phyloP scores from a whole-genome alignment of 2,329 filamentous ascomycete genomes.

The Tolypocladium amazonense region DNA sequence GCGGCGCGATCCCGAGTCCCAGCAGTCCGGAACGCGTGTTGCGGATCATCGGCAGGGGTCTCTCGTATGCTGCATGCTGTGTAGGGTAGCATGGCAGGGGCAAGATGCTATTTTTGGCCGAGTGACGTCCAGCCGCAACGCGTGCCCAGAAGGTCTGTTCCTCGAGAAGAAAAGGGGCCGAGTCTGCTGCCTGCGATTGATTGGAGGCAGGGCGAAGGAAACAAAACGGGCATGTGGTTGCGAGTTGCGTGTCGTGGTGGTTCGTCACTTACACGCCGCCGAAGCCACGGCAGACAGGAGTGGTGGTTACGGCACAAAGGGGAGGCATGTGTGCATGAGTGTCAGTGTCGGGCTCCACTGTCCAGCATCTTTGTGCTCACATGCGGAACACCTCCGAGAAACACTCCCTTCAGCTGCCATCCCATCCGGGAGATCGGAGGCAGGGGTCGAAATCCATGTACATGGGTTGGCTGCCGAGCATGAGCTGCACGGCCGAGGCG shows the following conservation, averaged over 20 bases:
- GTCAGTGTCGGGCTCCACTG: background rate
- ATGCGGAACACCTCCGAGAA: background rate
- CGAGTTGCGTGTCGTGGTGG: background rate
- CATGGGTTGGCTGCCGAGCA: background rate
- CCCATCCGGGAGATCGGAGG: background rate
- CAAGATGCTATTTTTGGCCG: background rate
- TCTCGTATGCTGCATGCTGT: no score
- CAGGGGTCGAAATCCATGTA: background rate
- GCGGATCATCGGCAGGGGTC: background rate
- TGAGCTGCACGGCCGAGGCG: background rate
- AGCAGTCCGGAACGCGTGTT: background rate
- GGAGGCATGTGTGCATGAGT: no score
- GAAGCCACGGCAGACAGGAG: background rate
- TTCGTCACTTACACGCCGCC: background rate
- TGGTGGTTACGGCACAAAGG: background rate
- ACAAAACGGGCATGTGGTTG: background rate
- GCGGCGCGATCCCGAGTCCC: background rate
- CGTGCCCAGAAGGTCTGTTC: background rate
- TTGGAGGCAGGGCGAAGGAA: background rate
- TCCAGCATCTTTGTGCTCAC: background rate
- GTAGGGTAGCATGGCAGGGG: background rate
- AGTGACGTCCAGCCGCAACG: background rate
- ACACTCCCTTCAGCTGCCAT: background rate
- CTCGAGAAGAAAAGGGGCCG: background rate
- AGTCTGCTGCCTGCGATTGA: background rate